Conservation (phyloP, 768 basidiomycete genomes). For the Auricularia auricula-judae region DNA sequence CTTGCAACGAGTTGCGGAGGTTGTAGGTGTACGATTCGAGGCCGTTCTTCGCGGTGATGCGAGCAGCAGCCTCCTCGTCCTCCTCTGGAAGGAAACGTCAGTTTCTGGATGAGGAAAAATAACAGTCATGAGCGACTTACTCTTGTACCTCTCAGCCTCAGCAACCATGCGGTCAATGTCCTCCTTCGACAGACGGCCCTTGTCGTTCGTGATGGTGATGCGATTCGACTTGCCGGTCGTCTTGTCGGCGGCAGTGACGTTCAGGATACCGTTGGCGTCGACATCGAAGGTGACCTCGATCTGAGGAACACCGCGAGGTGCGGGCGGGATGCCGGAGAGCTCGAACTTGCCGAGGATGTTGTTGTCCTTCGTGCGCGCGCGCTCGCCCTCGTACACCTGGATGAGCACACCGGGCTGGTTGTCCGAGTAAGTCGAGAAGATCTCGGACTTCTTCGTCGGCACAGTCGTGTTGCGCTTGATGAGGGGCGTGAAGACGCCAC, state of each 20-base stretch:
- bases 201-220: constrained; percentile 93
- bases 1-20: constrained; percentile 77
- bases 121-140: constrained; percentile 25
- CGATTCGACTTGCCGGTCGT: constrained; percentile 93
- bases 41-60: constrained; percentile 80
- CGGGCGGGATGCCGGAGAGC: constrained; percentile 90
- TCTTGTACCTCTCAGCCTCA: constrained; percentile 90
- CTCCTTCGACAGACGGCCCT: constrained; percentile 93
- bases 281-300: constrained; percentile 98
- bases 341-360: constrained; percentile 98
- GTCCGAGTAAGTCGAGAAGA: constrained; percentile 96
- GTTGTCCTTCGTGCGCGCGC: constrained; percentile 97
- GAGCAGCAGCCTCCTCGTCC: constrained; percentile 76
- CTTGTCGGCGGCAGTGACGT: constrained; percentile 93
- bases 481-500: constrained; percentile 97
- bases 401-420: constrained; percentile 98
- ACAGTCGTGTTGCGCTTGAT: constrained; percentile 99
- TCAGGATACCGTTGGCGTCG: constrained; percentile 92
- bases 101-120: constrained; percentile 6
- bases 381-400: constrained; percentile 97
- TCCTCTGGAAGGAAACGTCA: constrained; percentile 38
- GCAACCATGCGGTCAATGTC: constrained; percentile 88
- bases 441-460: constrained; percentile 97
- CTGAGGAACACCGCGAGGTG: constrained; percentile 95
- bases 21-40: constrained; percentile 95